Percentiles rank a stretch among this genome's conserved stretches.
Conservation (phyloP, 108 stramenopile genomes). For the Fistulifera pelliculosa region DNA sequence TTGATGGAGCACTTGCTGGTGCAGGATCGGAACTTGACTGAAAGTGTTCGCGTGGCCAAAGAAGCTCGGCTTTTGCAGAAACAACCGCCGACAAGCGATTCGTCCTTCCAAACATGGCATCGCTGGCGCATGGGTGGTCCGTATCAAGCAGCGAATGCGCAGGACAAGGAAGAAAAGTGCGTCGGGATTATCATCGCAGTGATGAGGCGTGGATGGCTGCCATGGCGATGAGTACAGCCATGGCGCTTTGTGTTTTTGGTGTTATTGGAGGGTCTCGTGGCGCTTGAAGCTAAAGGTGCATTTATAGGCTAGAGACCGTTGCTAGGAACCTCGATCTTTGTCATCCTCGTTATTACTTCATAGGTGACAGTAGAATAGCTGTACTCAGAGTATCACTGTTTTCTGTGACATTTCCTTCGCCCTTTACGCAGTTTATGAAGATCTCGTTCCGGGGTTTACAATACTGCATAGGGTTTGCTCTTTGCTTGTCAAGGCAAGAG, state of each 20-base stretch:
- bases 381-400: too few species aligned
- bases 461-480: too few species aligned
- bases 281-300: too few species aligned
- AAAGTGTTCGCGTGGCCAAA: slow-evolving; percentile 30
- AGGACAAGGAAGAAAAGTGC: neutral
- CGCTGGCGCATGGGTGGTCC: neutral
- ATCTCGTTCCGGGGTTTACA: too few species aligned
- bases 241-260: neutral
- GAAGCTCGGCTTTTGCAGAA: slow-evolving; percentile 23
- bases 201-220: neutral
- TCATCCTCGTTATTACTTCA: too few species aligned
- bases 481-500: too few species aligned
- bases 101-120: neutral
- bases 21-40: slow-evolving; percentile 44
- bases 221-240: neutral
- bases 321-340: too few species aligned
- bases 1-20: slow-evolving; percentile 57
- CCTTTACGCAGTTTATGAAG: too few species aligned
- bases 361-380: too few species aligned
- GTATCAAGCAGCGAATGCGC: neutral
- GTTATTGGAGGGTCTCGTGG: neutral
- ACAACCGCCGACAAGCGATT: slow-evolving; percentile 7
- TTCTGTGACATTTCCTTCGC: too few species aligned
- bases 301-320: too few species aligned
- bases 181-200: neutral